These are phyloP conservation scores for Hapsidospora chrysogenum DNA, from an alignment of 495 filamentous ascomycete genomes.

Conservation along the genomic window DNA sequence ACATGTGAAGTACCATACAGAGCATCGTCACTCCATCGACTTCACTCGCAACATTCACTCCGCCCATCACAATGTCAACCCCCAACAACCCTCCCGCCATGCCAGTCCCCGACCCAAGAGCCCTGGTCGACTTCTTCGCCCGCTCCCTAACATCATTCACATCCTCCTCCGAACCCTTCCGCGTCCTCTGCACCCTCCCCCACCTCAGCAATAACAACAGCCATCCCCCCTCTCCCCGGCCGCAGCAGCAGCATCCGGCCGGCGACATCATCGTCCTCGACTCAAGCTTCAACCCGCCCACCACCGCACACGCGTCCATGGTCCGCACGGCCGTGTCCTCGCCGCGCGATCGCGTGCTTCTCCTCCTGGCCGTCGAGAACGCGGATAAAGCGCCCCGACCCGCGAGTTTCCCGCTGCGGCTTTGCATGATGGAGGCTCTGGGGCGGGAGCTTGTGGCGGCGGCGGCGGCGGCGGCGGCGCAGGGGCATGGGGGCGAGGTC, in stretches of 20 bases:
- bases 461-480: conserved; percentile 5
- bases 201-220: conserved; percentile 6
- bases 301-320: conserved; percentile 64
- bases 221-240: conserved; percentile 10
- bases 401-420: conserved; percentile 61
- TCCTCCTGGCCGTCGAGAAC: conserved; percentile 80
- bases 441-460: conserved; percentile 4
- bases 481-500: conserved; percentile 20
- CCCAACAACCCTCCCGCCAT: no score
- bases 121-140: conserved; percentile 22
- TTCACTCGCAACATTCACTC: no score
- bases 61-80: no score
- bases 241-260: conserved; percentile 4
- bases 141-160: conserved; percentile 39
- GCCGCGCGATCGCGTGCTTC: conserved; percentile 29
- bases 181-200: conserved; percentile 40
- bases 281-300: conserved; percentile 91
- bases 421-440: conserved; percentile 77
- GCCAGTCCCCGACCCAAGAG: neutral
- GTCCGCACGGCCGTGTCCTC: conserved; percentile 40
- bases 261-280: conserved; percentile 63
- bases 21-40: no score
- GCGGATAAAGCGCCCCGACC: conserved; percentile 84
- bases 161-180: conserved; percentile 35
- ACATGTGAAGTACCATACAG: no score